Conservation (phyloP, 169 alveolate genomes). For the Ichthyophthirius multifiliis region DNA sequence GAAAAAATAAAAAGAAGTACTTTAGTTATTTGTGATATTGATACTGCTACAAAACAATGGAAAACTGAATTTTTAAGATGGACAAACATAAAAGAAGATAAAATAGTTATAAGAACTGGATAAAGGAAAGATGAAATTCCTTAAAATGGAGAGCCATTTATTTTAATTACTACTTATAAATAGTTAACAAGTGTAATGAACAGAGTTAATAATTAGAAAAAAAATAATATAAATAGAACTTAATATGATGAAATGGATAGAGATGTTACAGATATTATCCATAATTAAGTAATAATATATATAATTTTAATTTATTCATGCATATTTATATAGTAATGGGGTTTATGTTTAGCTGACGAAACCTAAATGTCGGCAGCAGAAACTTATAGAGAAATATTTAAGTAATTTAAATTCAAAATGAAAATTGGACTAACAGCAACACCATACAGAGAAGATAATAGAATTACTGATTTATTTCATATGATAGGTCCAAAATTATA, state of each 20-base stretch:
- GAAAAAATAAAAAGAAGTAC: conserved; percentile 95
- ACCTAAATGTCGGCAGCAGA: conserved; percentile 99
- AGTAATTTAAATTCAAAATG: conserved; percentile 11
- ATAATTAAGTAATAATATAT: too few relatives aligned
- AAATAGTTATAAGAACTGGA: conserved; percentile 92
- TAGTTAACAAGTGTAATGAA: neutral
- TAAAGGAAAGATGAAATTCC: conserved; percentile 82
- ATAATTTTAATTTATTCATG: too few relatives aligned
- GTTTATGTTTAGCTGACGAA: conserved; percentile 96
- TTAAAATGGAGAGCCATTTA: conserved; percentile 87
- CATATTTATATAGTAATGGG: conserved; percentile 94
- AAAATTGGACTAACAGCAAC: conserved; percentile 96
- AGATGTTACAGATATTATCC: too few relatives aligned
- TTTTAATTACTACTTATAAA: conserved; percentile 92
- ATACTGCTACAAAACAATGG: conserved; percentile 80
- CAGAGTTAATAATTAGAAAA: neutral
- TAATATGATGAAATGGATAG: conserved; percentile 91
- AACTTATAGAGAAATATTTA: conserved; percentile 79
- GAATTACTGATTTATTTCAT: conserved; percentile 96
- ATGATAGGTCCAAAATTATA: conserved; percentile 99
- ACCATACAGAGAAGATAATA: conserved; percentile 98
- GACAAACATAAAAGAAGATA: conserved; percentile 86
- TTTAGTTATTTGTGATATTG: conserved; percentile 82
- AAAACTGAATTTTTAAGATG: conserved; percentile 76
- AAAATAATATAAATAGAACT: conserved; percentile 74